Conservation (phyloP, 1,284 basidiomycete genomes). For the Leccinum subrobustum region DNA sequence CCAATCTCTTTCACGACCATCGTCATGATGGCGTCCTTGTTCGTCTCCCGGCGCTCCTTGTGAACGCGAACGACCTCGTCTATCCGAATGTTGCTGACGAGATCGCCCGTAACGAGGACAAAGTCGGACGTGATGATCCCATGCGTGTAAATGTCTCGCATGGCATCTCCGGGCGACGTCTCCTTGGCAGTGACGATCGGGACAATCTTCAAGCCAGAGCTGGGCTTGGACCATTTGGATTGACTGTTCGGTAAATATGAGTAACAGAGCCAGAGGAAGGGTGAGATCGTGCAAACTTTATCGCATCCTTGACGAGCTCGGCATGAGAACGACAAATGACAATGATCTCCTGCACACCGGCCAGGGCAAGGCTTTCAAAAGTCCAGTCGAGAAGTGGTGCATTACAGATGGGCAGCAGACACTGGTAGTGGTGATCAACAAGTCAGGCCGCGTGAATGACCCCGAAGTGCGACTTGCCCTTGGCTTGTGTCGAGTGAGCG, state of each 20-base stretch:
- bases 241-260: constrained; percentile 44
- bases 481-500: constrained; percentile 81
- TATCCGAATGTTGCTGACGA: constrained; percentile 92
- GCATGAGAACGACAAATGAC: constrained; percentile 89
- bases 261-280: constrained; percentile 8
- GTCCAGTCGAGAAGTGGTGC: constrained; percentile 95
- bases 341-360: constrained; percentile 94
- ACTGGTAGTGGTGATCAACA: constrained; percentile 46
- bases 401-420: constrained; percentile 92
- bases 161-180: constrained; percentile 92
- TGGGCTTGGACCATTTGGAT: constrained; percentile 78
- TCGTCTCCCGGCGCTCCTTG: constrained; percentile 82
- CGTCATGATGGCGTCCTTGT: constrained; percentile 96
- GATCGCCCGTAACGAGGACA: constrained; percentile 90
- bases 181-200: constrained; percentile 86
- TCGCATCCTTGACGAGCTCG: constrained; percentile 77
- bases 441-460: constrained; percentile 5
- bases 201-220: constrained; percentile 79
- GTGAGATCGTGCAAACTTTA: constrained; percentile 57
- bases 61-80: constrained; percentile 87
- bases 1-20: constrained; percentile 87
- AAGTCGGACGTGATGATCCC: constrained; percentile 92
- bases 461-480: constrained; percentile 52
- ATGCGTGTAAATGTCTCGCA: constrained; percentile 95
- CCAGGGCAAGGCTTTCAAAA: constrained; percentile 88